Conservation (phyloP, 176 grass and related monocot genomes). For the Hsuehochloa calcarea region DNA sequence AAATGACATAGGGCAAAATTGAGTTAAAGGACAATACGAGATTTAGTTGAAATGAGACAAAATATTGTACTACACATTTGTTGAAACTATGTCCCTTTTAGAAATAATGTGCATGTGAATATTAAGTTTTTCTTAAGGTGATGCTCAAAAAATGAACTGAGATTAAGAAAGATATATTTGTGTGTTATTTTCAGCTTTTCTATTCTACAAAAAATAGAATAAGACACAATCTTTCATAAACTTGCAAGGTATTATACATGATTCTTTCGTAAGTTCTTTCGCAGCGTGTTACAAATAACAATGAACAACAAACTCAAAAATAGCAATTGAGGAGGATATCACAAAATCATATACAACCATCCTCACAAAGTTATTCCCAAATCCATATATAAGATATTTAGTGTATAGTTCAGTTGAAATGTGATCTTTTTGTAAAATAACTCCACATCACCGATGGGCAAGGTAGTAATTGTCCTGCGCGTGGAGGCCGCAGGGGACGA, state of each 20-base stretch:
- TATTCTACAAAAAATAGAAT: background rate
- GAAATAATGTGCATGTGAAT: too few species aligned
- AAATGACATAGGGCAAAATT: too few species aligned
- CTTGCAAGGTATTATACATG: background rate
- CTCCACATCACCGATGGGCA: background rate
- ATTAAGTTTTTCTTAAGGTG: too few species aligned
- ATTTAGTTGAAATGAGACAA: too few species aligned
- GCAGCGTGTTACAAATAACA: background rate
- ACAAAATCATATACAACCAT: background rate
- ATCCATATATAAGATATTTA: background rate
- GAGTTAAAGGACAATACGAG: too few species aligned
- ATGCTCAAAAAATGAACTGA: too few species aligned
- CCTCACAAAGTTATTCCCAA: background rate
- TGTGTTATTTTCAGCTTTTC: background rate
- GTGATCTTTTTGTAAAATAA: background rate
- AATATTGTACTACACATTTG: too few species aligned
- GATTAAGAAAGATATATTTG: background rate
- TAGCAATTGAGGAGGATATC: background rate
- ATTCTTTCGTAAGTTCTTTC: background rate
- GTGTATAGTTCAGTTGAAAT: background rate
- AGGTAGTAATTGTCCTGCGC: background rate
- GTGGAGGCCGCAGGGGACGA: background rate
- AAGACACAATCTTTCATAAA: background rate
- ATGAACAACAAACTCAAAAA: background rate
- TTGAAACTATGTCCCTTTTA: too few species aligned